A percentile compares a stretch with the other conserved stretches of the same genome.
These are phyloP conservation scores for Phytophthora parvispora DNA, from an alignment of 352 stramenopile species.

Conservation along the genomic window DNA sequence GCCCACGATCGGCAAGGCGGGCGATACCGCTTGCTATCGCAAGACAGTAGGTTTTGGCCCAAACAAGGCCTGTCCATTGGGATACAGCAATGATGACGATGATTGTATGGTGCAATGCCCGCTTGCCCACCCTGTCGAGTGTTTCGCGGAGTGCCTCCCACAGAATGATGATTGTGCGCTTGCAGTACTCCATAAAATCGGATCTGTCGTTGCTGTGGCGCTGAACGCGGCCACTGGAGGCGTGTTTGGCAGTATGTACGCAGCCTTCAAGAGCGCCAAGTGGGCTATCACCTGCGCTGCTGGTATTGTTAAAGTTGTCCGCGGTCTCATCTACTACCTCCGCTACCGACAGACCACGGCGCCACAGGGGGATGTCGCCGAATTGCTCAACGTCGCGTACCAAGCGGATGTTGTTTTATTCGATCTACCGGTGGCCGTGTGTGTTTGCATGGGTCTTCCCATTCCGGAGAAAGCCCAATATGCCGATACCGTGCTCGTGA, in stretches of 20 bases:
- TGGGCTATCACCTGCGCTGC: conserved; percentile 20
- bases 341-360: conserved; percentile 25
- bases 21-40: conserved; percentile 1
- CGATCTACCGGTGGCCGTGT: conserved; percentile 58
- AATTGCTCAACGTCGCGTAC: conserved; percentile 20
- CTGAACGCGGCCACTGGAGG: conserved; percentile 40
- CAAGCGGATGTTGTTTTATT: conserved; percentile 53
- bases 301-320: conserved; percentile 13
- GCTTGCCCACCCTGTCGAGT: conserved; percentile 60
- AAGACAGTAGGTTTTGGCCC: conserved; percentile 4
- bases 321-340: conserved; percentile 37
- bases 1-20: not conserved
- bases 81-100: conserved; percentile 8
- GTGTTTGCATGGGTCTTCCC: conserved; percentile 53
- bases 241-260: conserved; percentile 35
- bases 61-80: conserved; percentile 14
- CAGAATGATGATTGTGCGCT: conserved; percentile 63
- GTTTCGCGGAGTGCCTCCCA: conserved; percentile 62
- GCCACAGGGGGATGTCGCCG: conserved; percentile 19
- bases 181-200: conserved; percentile 41
- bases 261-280: conserved; percentile 15
- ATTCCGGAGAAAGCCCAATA: conserved; percentile 20
- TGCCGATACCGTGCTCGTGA: conserved; percentile 8
- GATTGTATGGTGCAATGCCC: conserved; percentile 42
- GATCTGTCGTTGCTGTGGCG: conserved; percentile 31